Evolutionary conservation across 495 filamentous ascomycete species (phyloP), one percentile per base, ranked within the genome.

Genomic region (Aspergillus mulundensis): DNA sequence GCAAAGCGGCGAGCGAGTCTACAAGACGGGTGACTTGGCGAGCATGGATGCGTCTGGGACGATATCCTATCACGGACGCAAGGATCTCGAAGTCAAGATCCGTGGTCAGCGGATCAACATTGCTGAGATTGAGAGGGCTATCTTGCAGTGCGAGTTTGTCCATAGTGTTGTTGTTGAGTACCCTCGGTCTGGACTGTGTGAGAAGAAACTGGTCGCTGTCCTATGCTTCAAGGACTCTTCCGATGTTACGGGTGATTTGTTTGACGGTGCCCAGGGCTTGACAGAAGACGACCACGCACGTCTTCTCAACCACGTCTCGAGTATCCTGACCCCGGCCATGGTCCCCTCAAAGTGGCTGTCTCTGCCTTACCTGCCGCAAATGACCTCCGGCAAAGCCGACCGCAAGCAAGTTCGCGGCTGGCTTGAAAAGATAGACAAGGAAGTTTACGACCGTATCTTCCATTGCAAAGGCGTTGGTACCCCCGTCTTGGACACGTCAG

Each of bases 21-120:
- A 57, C 23, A 43, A 45, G 28, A 57, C 47, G 11, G 55, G 55
- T 15, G 55, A 57, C 30, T 23, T 57, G 19, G 55, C 47, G 10
- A 43, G 55, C 19, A 44, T 50, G 39, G 40, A 45, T 32, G 11
- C 39, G n/a, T 11, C 19, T 1, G 55, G 55, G 7, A 25, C 23
- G 20, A 51, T 57, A 7, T 34, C 40, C 6, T 51, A 43, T 15
- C 54, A 43, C 10, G 54, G 54, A 3, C 36, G 54, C 12, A 51
- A 57, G 14, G 54, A 57, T 36, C 38, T 44, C 15, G 39, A 57
- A 21, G 25, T 57, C 38, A 57, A 57, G 39, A 43, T 57, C 15
- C 47, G 42, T 14, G 55, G 55, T 3, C 55, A 57, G 6, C 55
- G 55, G 1, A 57, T 57, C 55, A 45, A 57, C 16, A 43, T 57